Conservation (phyloP, 352 stramenopile genomes). For the Discostella stelligera region DNA sequence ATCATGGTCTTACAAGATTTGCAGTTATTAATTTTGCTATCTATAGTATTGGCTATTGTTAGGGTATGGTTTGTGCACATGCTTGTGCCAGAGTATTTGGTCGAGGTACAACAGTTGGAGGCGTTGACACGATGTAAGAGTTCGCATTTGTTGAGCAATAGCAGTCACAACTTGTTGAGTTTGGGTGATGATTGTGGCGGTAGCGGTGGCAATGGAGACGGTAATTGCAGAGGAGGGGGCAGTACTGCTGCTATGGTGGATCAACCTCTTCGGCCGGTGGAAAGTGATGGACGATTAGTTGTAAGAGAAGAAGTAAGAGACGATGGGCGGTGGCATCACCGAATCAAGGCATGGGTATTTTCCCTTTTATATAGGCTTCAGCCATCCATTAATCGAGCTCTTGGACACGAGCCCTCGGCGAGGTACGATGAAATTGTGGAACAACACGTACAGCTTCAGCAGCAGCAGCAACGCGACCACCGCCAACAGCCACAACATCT, state of each 20-base stretch:
- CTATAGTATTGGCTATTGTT: slow-evolving; percentile 54
- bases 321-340: no score
- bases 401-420: slow-evolving; percentile 33
- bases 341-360: neutral
- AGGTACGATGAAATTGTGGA: slow-evolving; percentile 25
- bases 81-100: slow-evolving; percentile 59
- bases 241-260: no score
- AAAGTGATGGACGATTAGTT: no score
- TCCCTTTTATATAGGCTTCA: slow-evolving; percentile 13
- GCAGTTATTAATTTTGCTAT: slow-evolving; percentile 44
- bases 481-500: neutral
- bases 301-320: no score
- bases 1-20: slow-evolving; percentile 43
- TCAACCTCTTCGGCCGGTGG: no score
- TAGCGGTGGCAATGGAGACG: no score
- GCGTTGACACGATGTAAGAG: slow-evolving; percentile 68
- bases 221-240: no score
- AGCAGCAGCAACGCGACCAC: neutral
- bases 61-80: slow-evolving; percentile 66
- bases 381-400: slow-evolving; percentile 23
- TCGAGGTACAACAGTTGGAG: slow-evolving; percentile 44
- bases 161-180: slow-evolving; percentile 29
- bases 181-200: neutral
- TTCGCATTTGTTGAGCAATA: slow-evolving; percentile 63
- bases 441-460: neutral